phyloP scores from a whole-genome alignment of 2,329 filamentous ascomycete species.

The Microascus cirrosus region DNA sequence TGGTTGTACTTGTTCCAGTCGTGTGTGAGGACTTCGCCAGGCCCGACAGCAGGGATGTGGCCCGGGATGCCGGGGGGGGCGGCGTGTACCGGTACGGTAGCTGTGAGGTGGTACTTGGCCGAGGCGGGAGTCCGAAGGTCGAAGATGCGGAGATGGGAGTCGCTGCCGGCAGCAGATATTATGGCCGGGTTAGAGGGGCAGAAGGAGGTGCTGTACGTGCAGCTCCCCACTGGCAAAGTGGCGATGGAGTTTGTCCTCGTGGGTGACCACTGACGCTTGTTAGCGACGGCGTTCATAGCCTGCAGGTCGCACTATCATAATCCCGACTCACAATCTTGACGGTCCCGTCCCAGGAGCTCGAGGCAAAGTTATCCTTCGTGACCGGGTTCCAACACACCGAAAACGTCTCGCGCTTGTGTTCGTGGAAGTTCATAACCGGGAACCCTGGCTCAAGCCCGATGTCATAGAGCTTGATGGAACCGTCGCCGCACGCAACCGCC shows the following conservation, averaged over 20 bases:
- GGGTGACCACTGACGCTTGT: conserved; percentile 61
- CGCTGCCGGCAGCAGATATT: conserved; percentile 77
- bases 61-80: conserved; percentile 26
- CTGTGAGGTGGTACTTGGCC: conserved; percentile 76
- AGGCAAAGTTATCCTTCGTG: conserved; percentile 81
- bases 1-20: conserved; percentile 99
- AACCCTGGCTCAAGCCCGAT: conserved; percentile 62
- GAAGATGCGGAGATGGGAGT: conserved; percentile 82
- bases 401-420: conserved; percentile 89
- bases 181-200: conserved; percentile 79
- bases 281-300: neutral
- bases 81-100: conserved; percentile 74
- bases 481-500: conserved; percentile 80
- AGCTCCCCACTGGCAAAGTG: conserved; percentile 83
- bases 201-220: conserved; percentile 89
- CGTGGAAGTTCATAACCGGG: conserved; percentile 83
- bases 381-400: conserved; percentile 87
- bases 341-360: conserved; percentile 91
- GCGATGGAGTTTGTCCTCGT: conserved; percentile 61
- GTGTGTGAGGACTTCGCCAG: conserved; percentile 80
- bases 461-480: conserved; percentile 91
- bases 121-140: conserved; percentile 80
- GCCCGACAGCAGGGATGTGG: conserved; percentile 29
- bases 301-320: neutral
- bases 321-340: conserved; percentile 62